Evolutionary conservation across 257 asterid species (phyloP).

Genomic region (Linderniella brevidens): DNA sequence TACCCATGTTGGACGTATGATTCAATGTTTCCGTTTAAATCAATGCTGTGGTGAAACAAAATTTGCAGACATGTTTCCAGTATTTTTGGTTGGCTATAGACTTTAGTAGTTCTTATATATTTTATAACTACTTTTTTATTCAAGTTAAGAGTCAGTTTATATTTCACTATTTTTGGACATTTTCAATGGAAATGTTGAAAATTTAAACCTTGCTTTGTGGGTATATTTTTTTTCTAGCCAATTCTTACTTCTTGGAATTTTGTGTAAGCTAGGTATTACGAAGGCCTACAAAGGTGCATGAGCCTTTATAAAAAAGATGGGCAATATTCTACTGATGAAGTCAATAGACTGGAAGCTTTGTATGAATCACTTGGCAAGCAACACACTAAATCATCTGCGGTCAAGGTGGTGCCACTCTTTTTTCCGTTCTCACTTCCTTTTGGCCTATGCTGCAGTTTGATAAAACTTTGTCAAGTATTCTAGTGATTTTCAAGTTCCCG

Average conservation of each 20-base stretch:
- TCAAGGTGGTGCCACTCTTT: constrained; percentile 51
- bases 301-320: constrained; percentile 45
- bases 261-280: constrained; percentile 68
- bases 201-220: background rate
- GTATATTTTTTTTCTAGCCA: constrained; percentile 1
- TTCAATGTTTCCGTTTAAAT: no score
- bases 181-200: constrained; percentile 6
- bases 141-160: no score
- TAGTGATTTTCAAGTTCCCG: constrained; percentile 5
- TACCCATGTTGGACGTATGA: no score
- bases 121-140: no score
- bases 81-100: no score
- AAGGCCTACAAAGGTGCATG: constrained; percentile 83
- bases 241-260: constrained; percentile 12
- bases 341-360: constrained; percentile 54
- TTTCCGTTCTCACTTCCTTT: background rate
- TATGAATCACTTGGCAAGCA: constrained; percentile 59
- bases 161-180: no score
- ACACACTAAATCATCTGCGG: constrained; percentile 79
- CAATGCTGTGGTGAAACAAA: no score
- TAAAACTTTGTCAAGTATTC: background rate
- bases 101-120: no score
- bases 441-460: background rate
- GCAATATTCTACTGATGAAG: constrained; percentile 51
- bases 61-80: no score